Percentiles rank a stretch among this genome's conserved stretches.
Evolutionary conservation across 306 rosid genomes (phyloP).

Genomic region (Cicer arietinum): DNA sequence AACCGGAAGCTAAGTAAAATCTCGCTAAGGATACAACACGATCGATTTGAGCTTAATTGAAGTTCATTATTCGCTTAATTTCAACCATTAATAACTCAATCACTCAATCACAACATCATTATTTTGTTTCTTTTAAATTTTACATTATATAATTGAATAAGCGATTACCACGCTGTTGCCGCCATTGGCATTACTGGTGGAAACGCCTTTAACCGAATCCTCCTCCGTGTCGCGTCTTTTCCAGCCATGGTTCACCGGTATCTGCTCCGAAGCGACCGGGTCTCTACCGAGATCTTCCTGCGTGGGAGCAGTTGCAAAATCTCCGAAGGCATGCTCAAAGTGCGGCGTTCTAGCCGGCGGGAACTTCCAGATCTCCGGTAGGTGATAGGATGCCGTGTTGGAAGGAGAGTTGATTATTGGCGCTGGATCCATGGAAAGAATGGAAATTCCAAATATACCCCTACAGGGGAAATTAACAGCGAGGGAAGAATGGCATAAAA

Average conservation of each 20-base stretch:
- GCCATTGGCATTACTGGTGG: slow-evolving; percentile 63
- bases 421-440: slow-evolving; percentile 72
- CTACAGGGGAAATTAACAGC: not conserved
- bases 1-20: not conserved
- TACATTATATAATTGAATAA: slow-evolving; percentile 25
- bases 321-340: slow-evolving; percentile 52
- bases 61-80: not conserved
- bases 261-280: slow-evolving; percentile 53
- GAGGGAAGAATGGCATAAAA: slow-evolving; percentile 8
- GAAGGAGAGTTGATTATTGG: slow-evolving; percentile 56
- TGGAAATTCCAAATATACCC: slow-evolving; percentile 26
- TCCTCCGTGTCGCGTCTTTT: slow-evolving; percentile 64
- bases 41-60: not conserved
- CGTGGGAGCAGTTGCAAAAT: slow-evolving; percentile 46
- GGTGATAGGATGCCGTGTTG: slow-evolving; percentile 57
- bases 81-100: not conserved
- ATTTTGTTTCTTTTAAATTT: not conserved
- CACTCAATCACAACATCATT: not conserved
- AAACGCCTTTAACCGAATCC: slow-evolving; percentile 59
- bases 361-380: slow-evolving; percentile 82
- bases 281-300: slow-evolving; percentile 50
- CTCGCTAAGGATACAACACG: not conserved
- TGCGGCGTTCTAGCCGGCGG: slow-evolving; percentile 49
- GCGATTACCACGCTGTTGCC: slow-evolving; percentile 56
- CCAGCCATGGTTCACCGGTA: slow-evolving; percentile 33